A percentile compares a stretch with the other conserved stretches of the same genome.
phyloP scores from a whole-genome alignment of 441 rosid species.

The Corymbia calophylla region DNA sequence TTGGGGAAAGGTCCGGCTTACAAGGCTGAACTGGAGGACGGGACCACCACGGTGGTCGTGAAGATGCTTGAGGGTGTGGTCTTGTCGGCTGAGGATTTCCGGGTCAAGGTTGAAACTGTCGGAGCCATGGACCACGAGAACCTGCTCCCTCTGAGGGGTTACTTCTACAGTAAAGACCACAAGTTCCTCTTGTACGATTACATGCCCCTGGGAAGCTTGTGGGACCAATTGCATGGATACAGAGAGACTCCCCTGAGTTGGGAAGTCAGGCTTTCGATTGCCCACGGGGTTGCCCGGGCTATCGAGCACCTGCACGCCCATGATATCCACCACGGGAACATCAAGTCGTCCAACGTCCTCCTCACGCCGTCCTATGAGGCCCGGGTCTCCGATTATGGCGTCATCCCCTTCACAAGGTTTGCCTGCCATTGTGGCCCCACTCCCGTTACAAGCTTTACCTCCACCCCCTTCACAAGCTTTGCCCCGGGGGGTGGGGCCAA shows the following conservation, averaged over 20 bases:
- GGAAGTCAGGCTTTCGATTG: neutral
- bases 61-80: neutral
- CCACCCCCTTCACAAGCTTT: no score
- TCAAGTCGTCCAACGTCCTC: neutral
- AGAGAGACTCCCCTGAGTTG: neutral
- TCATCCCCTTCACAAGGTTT: neutral
- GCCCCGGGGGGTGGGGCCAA: no score
- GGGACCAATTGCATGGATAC: neutral
- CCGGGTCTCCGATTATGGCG: neutral
- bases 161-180: accelerated
- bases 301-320: neutral
- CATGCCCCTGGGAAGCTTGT: neutral
- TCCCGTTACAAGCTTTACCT: no score
- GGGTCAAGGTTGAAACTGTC: neutral
- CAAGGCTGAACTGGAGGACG: neutral
- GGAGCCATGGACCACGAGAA: neutral
- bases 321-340: neutral
- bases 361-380: neutral
- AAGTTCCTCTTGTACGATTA: neutral
- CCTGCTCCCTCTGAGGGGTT: neutral
- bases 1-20: neutral
- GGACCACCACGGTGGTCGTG: neutral
- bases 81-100: neutral
- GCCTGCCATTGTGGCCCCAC: no score
- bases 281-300: neutral